These are phyloP conservation scores for Protomyces pachydermus DNA, from an alignment of 1,139 yeast species.

Conservation along the genomic window DNA sequence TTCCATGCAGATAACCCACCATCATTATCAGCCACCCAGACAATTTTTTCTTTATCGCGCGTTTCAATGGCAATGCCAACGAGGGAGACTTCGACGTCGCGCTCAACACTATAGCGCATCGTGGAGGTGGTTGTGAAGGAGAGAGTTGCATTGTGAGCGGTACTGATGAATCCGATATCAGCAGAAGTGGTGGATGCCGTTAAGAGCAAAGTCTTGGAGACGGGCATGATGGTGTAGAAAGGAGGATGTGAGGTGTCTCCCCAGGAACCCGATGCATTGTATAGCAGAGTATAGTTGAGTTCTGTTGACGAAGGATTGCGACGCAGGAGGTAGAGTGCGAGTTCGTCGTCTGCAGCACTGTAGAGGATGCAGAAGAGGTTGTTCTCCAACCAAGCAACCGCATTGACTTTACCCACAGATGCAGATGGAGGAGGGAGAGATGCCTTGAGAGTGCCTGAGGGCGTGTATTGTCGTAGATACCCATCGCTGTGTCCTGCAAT, in stretches of 20 bases:
- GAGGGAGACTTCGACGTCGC: constrained; percentile 13
- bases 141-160: constrained; percentile 1
- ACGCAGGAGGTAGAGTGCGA: constrained; percentile 6
- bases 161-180: constrained; percentile 9
- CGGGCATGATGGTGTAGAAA: neutral
- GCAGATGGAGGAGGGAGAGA: constrained; percentile 33
- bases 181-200: constrained; percentile 13
- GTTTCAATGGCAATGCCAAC: constrained; percentile 3
- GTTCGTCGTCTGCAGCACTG: constrained; percentile 3
- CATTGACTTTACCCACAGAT: constrained; percentile 27
- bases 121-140: neutral
- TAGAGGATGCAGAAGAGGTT: constrained; percentile 38
- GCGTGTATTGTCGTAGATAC: constrained; percentile 34
- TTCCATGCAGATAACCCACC: constrained; percentile 14
- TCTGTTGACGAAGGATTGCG: neutral
- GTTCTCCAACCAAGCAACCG: constrained; percentile 33
- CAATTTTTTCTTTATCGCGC: neutral
- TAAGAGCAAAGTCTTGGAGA: constrained; percentile 12
- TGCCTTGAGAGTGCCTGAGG: constrained; percentile 35
- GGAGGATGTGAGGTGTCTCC: constrained; percentile 23
- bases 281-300: neutral
- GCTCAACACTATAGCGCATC: constrained; percentile 4
- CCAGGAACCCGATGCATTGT: constrained; percentile 14
- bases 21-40: constrained; percentile 16
- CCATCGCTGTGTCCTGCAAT: constrained; percentile 36